Percentiles rank a stretch among this genome's conserved stretches.
Conservation (phyloP, 2,329 filamentous ascomycete species). For the Talaromyces rugulosus region DNA sequence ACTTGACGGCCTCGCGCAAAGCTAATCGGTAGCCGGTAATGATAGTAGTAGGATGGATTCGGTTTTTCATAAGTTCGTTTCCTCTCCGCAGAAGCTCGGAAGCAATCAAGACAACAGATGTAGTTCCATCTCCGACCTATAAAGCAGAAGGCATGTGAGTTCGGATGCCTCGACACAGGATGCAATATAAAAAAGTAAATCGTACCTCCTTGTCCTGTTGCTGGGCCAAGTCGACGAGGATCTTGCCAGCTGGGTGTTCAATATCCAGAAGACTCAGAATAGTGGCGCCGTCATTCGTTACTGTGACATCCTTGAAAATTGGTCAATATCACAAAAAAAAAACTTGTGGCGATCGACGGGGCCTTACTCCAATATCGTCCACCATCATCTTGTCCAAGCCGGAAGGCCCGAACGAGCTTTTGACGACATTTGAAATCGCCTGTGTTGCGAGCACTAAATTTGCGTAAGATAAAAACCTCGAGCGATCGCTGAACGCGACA, state of each 20-base stretch:
- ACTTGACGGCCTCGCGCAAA: slow-evolving; percentile 92
- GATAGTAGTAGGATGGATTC: slow-evolving; percentile 98
- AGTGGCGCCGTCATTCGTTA: slow-evolving; percentile 97
- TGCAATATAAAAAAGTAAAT: not conserved
- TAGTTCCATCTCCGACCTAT: slow-evolving; percentile 90
- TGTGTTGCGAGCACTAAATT: slow-evolving; percentile 80
- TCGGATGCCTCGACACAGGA: not conserved
- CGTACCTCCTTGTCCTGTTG: slow-evolving; percentile 90
- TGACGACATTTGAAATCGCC: slow-evolving; percentile 97
- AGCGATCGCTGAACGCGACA: slow-evolving; percentile 6
- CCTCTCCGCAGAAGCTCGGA: slow-evolving; percentile 88
- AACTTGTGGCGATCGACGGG: slow-evolving; percentile 17
- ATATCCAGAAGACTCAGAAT: slow-evolving; percentile 94
- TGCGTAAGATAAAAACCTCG: slow-evolving; percentile 14
- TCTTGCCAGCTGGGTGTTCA: slow-evolving; percentile 97
- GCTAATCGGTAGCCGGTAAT: slow-evolving; percentile 97
- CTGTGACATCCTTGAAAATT: slow-evolving; percentile 75
- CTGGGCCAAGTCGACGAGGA: slow-evolving; percentile 92
- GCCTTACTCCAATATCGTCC: slow-evolving; percentile 87
- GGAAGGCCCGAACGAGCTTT: slow-evolving; percentile 95
- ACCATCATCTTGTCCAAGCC: slow-evolving; percentile 99
- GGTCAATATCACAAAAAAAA: slow-evolving; percentile 19
- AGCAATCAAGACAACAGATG: slow-evolving; percentile 94
- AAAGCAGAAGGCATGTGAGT: not conserved
- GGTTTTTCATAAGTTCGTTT: slow-evolving; percentile 99